Evolutionary conservation across 345 rosid species (phyloP).

Genomic region (Cardamine resedifolia): DNA sequence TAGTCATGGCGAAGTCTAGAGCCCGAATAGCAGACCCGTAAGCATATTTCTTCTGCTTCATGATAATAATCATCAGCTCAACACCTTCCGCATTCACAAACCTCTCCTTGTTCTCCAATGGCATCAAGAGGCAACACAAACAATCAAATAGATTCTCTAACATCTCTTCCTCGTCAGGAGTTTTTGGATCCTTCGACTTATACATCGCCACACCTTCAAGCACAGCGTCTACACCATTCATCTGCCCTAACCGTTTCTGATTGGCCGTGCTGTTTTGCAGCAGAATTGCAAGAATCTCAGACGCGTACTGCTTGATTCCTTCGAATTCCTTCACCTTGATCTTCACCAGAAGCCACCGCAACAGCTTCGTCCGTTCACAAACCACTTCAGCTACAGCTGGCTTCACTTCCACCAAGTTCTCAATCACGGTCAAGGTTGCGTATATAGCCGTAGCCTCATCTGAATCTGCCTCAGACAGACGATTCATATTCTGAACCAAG

Average conservation of each 20-base stretch:
- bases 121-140: conserved; percentile 93
- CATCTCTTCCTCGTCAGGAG: conserved; percentile 94
- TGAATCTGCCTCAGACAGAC: conserved; percentile 72
- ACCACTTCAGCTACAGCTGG: conserved; percentile 84
- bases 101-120: conserved; percentile 97
- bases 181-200: conserved; percentile 90
- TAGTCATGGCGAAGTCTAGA: conserved; percentile 95
- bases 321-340: conserved; percentile 85
- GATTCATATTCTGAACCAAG: conserved; percentile 83
- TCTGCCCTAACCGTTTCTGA: conserved; percentile 88
- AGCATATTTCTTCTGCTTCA: conserved; percentile 98
- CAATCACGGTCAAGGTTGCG: conserved; percentile 70
- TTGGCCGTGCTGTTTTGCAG: conserved; percentile 78
- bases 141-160: conserved; percentile 87
- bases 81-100: conserved; percentile 96
- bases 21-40: conserved; percentile 91
- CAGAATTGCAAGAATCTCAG: conserved; percentile 90
- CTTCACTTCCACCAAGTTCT: conserved; percentile 92
- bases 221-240: conserved; percentile 94
- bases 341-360: conserved; percentile 80
- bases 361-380: conserved; percentile 80
- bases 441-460: conserved; percentile 85
- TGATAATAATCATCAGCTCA: conserved; percentile 94
- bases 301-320: conserved; percentile 85
- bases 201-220: conserved; percentile 93